Base-by-base conservation (phyloP, 148 eudicot species). In the Vaccinium corymbosum region DNA sequence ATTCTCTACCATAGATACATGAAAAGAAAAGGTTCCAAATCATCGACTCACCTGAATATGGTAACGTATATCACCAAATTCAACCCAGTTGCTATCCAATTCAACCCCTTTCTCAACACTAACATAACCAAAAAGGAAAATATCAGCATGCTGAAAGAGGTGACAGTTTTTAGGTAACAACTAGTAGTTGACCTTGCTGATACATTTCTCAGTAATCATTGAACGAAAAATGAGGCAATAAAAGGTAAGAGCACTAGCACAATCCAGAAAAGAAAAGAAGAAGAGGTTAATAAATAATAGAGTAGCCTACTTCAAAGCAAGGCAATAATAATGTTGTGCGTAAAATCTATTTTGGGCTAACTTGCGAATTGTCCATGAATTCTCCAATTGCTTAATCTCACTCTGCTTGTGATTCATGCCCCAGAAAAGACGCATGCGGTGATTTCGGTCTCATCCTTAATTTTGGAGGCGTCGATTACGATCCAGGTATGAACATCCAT, bases 21-120 rank as follows among this genome's bases (percentile, higher is more conserved):
- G 29, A 80, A 83, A 46, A 4, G 56, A 10, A 84, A 61, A 79
- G 20, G 51, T 20, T 13, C 13, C 20, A 72, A 35, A 14, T 16
- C 7, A 20, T 4, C 53, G 42, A 52, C 80, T 86, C 81, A 97
- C 98, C 99, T 93, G 99, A 86, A 93, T 87, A 86, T 97, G 98
- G 84, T 89, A 97, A 57, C 98, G 95, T 66, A 97, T 93, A 84
- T 97, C 99, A 85, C 92, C 94, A 87, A 97, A 97, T 88, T 97
- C 99, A 87, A 92, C 89, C 98, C 97, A 97, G 66, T 93, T 93
- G 90, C 91, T 91, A 70, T 97, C 98, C 88, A 93, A 83, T 85
- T 94, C 99, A 79, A 94, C 95, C 84, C 98, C 99, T 83, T 93
- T 97, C 75, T 93, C 99, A 84, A 93, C 89, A 86, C 99, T 97